A percentile compares a stretch with the other conserved stretches of the same genome.
Conservation (phyloP, 2,329 filamentous ascomycete genomes). For the Talaromyces funiculosus region DNA sequence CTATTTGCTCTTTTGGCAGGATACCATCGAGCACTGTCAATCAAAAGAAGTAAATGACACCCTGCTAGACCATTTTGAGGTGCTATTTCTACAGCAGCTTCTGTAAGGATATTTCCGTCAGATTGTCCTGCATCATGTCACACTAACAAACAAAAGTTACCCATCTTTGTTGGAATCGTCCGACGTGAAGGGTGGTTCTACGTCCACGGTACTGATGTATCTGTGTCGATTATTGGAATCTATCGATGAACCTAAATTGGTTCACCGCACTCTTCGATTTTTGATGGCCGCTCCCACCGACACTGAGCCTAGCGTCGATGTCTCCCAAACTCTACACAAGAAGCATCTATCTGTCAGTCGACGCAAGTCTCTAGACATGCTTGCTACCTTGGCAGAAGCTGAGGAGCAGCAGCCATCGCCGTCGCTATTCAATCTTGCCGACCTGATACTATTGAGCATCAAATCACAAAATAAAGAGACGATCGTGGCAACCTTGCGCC, state of each 20-base stretch:
- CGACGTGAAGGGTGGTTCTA: slow-evolving; percentile 93
- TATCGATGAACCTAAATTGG: slow-evolving; percentile 87
- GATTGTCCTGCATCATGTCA: neutral
- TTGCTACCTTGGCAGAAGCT: slow-evolving; percentile 70
- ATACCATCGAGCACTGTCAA: slow-evolving; percentile 90
- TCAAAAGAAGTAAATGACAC: slow-evolving; percentile 90
- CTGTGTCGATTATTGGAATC: slow-evolving; percentile 84
- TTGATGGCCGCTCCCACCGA: slow-evolving; percentile 67
- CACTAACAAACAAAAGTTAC: slow-evolving; percentile 54
- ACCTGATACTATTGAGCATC: slow-evolving; percentile 80
- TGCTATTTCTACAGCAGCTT: slow-evolving; percentile 90
- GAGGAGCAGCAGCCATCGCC: slow-evolving; percentile 68
- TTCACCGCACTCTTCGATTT: slow-evolving; percentile 89
- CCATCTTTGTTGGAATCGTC: slow-evolving; percentile 94
- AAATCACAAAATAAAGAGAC: slow-evolving; percentile 82
- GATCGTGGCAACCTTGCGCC: slow-evolving; percentile 78
- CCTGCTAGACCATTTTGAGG: slow-evolving; percentile 91
- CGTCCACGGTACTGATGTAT: slow-evolving; percentile 91
- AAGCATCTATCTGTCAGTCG: slow-evolving; percentile 53
- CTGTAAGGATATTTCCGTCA: slow-evolving; percentile 52
- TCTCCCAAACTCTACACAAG: slow-evolving; percentile 55
- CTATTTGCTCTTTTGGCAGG: slow-evolving; percentile 95
- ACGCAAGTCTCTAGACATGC: slow-evolving; percentile 81
- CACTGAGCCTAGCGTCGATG: slow-evolving; percentile 36
- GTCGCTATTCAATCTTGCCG: slow-evolving; percentile 84